Evolutionary conservation across 192 early-diverging fungal species (phyloP).

Genomic region (Allomyces javanicus): DNA sequence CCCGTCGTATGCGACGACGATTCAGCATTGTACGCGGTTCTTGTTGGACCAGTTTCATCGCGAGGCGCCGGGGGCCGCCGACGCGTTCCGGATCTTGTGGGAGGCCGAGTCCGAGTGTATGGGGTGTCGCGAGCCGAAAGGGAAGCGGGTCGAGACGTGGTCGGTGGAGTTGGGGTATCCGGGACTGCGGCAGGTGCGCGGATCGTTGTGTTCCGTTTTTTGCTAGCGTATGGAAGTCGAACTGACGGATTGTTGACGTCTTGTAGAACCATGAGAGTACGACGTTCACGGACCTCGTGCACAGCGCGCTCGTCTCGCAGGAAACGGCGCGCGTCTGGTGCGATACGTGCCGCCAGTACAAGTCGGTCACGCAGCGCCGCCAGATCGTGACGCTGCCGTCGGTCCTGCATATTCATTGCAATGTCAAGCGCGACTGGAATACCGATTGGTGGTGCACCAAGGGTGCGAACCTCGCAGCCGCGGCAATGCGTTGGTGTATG

Average conservation of each 20-base stretch:
- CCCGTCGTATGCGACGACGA: slow-evolving; percentile 47
- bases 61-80: slow-evolving; percentile 23
- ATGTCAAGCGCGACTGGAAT: not conserved
- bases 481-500: no score
- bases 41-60: slow-evolving; percentile 73
- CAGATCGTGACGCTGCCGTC: not conserved
- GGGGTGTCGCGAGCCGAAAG: slow-evolving; percentile 35
- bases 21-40: slow-evolving; percentile 78
- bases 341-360: no score
- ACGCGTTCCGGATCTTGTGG: slow-evolving; percentile 19
- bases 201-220: no score
- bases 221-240: no score
- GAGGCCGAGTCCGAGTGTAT: slow-evolving; percentile 42
- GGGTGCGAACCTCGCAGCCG: not conserved
- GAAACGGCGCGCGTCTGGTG: no score
- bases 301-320: no score
- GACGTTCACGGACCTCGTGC: no score
- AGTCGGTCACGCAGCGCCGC: no score
- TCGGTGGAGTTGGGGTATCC: slow-evolving; percentile 69
- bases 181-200: slow-evolving; percentile 10
- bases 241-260: no score
- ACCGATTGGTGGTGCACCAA: not conserved
- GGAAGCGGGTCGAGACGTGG: slow-evolving; percentile 49
- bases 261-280: no score
- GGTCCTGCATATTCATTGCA: not conserved